Percentiles rank a stretch among this genome's conserved stretches.
These are phyloP conservation scores for Drosera spatulata DNA, from an alignment of 179 eudicot genomes.

Conservation along the genomic window DNA sequence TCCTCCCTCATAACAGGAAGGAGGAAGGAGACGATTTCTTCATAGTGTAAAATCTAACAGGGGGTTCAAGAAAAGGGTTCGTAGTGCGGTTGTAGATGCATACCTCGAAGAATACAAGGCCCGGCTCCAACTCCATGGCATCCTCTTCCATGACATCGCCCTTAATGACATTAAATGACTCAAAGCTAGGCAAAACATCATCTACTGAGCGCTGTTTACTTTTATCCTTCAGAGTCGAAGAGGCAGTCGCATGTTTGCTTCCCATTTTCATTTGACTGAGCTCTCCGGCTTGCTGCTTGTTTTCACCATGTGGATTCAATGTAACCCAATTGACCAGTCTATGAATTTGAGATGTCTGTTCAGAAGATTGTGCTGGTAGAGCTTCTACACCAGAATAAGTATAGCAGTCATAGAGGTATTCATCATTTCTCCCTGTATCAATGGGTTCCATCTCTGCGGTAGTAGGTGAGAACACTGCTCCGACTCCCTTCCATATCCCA, in stretches of 20 bases:
- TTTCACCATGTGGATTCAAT: constrained; percentile 79
- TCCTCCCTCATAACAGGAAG: no score
- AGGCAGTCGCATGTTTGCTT: constrained; percentile 11
- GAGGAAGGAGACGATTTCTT: no score
- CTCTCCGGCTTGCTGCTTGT: constrained; percentile 17
- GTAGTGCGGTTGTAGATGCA: not conserved
- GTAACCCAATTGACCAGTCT: constrained; percentile 84
- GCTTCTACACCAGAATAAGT: constrained; percentile 61
- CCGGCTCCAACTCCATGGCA: constrained; percentile 83
- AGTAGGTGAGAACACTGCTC: constrained; percentile 92
- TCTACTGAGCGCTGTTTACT: constrained; percentile 13
- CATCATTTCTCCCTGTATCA: constrained; percentile 58
- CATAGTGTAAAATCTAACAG: not conserved
- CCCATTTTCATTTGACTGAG: constrained; percentile 15
- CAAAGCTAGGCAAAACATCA: constrained; percentile 59
- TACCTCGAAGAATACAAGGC: constrained; percentile 98
- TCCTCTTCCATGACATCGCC: constrained; percentile 99
- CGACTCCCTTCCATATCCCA: constrained; percentile 99
- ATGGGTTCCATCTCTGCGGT: constrained; percentile 98
- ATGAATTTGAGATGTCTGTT: constrained; percentile 33
- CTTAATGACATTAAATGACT: constrained; percentile 61
- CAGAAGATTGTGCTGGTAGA: constrained; percentile 30
- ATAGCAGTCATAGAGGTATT: constrained; percentile 82
- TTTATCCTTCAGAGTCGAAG: constrained; percentile 16
- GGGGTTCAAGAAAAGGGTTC: not conserved